A percentile compares a stretch with the other conserved stretches of the same genome.
These are phyloP conservation scores for Ochromonas danica DNA, from an alignment of 108 stramenopile genomes.

Conservation along the genomic window DNA sequence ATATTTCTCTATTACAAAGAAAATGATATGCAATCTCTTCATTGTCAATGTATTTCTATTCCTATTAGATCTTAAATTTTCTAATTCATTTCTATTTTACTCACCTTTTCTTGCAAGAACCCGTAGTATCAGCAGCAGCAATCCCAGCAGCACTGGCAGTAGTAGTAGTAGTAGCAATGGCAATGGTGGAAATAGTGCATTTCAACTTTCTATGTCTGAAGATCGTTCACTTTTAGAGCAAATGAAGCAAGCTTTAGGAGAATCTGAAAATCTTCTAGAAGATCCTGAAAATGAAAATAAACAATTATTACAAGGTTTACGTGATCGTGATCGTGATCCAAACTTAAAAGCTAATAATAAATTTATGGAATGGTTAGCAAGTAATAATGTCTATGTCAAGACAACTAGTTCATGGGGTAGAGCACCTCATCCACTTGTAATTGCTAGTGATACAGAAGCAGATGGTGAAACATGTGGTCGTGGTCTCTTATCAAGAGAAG, in stretches of 20 bases:
- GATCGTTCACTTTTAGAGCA: neutral
- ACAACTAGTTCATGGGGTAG: conserved; percentile 79
- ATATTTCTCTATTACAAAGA: too few species aligned
- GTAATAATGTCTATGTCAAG: conserved; percentile 70
- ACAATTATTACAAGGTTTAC: neutral
- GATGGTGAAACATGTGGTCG: conserved; percentile 86
- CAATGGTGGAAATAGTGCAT: too few species aligned
- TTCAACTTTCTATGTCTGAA: neutral
- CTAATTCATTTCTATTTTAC: too few species aligned
- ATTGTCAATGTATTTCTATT: too few species aligned
- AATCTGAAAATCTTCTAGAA: neutral
- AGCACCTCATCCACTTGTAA: conserved; percentile 89
- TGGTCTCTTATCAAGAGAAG: conserved; percentile 76
- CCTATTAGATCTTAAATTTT: too few species aligned
- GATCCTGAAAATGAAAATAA: neutral
- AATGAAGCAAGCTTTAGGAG: neutral
- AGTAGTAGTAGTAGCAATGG: too few species aligned
- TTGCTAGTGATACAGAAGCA: conserved; percentile 82
- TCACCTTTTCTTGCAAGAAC: too few species aligned
- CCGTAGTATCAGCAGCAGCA: too few species aligned
- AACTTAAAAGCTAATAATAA: neutral
- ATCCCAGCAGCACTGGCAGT: too few species aligned
- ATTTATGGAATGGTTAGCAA: conserved; percentile 56
- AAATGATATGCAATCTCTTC: too few species aligned
- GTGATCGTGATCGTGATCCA: neutral